Base-by-base conservation (phyloP, 1,284 basidiomycete species). In the Schizopora paradoxa region DNA sequence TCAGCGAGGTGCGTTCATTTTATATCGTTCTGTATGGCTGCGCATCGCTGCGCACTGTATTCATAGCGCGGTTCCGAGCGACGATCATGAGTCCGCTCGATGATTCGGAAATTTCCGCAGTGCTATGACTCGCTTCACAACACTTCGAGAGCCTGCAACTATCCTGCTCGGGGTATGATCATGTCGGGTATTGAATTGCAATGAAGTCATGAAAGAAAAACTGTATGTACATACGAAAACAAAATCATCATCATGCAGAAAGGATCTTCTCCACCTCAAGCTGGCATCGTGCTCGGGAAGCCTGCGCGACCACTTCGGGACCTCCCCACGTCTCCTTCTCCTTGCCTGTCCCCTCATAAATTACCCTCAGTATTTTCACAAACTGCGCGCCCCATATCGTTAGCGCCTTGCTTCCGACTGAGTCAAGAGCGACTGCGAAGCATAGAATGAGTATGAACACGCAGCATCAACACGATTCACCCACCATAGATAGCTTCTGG, bases 321-420 rank as follows among this genome's bases (percentile, higher is more conserved):
- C 79, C 80, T 11, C 83, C 83, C 25, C 86, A 39, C 39, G 43
- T 46, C 45, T 46, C 66, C 63, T 23, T 67, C 67, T 34, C 79
- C 61, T 3, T 81, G 79, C 3, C 59, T 60, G 0, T 74, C 6
- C 79, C 79, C 41, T 79, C 72, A 54, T 84, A 79, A 8, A 92
- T 64, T 2, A 84, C 65, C 23, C 67, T 73, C 29, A 91, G 69
- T 37, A 92, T 61, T 61, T 94, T 94, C 46, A 77, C 65, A 70
- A 87, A 86, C 64, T 95, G 92, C 34, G 67, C 65, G 2, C 91
- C 89, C 74, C 81, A 93, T 4, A 84, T 65, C 21, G 67, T 61
- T 45, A 70, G 66, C 6, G 84, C 80, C 26, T 78, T 68, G 19
- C 68, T 59, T 0, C 87, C 89, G 42, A 80, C 70, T 14, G 88